Percentiles rank a stretch among this genome's conserved stretches.
These are phyloP conservation scores for Penicillium lagena DNA, from an alignment of 495 filamentous ascomycete genomes.

Conservation along the genomic window DNA sequence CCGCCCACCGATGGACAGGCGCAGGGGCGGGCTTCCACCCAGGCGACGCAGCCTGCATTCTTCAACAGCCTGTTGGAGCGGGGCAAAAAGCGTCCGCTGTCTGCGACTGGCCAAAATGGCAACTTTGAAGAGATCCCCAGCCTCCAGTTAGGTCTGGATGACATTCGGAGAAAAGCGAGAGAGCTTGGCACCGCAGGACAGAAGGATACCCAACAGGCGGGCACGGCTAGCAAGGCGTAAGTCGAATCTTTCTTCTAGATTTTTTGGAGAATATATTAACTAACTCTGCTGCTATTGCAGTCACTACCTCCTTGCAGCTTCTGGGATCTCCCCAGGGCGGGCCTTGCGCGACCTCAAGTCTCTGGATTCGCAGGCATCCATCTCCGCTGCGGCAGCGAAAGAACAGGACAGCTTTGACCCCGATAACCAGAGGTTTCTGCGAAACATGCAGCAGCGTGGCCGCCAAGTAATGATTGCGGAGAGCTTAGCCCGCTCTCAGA, in stretches of 20 bases:
- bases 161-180: conserved; percentile 77
- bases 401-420: conserved; percentile 51
- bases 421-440: conserved; percentile 76
- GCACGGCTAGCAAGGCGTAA: conserved; percentile 59
- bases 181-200: conserved; percentile 57
- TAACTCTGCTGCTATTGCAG: conserved; percentile 20
- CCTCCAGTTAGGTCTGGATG: conserved; percentile 77
- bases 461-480: conserved; percentile 87
- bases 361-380: conserved; percentile 40
- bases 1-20: conserved; percentile 12
- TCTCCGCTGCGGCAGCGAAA: conserved; percentile 33
- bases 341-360: conserved; percentile 71
- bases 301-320: conserved; percentile 83
- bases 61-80: conserved; percentile 84
- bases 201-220: conserved; percentile 37
- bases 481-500: conserved; percentile 74
- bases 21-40: conserved; percentile 15
- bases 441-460: conserved; percentile 80
- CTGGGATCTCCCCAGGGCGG: conserved; percentile 73
- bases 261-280: background rate
- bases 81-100: conserved; percentile 48
- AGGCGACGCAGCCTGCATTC: conserved; percentile 55
- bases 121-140: conserved; percentile 44
- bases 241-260: conserved; percentile 6
- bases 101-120: conserved; percentile 26